Evolutionary conservation across 2,329 filamentous ascomycete genomes (phyloP), one percentile per base, ranked within the genome.

Genomic region (Calonectria leucothoes): DNA sequence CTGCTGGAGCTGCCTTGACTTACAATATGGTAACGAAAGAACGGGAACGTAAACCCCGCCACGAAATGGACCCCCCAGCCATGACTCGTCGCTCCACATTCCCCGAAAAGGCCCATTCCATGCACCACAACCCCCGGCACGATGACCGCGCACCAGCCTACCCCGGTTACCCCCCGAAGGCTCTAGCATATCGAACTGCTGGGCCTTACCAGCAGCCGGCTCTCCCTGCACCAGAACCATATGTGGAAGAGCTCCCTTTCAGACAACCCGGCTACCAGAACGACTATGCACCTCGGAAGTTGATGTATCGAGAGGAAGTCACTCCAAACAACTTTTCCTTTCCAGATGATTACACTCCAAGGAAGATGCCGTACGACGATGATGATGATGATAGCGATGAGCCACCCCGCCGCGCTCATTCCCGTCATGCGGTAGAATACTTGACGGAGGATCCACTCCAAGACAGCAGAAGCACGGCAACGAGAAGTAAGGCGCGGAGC

Each of bases 1-100:
- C 85, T 17, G 94, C 94, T 20, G 93, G 86, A 10, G 86, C 86
- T 29, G 87, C 86, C n/a, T 74, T 90, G 27, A 88, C 94, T 12
- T 98, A 97, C 84, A 92, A 91, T 27, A 92, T 95, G 86, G 88
- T 92, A 75, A 81, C 74, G 23, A 79, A 75, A 35, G 78, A 81
- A n/a, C 92, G 90, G 76, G 88, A 83, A 55, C 85, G 82, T 35
- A 81, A 83, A 70, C 82, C 84, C 8, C 84, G 81, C 29, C 86
- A 88, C 64, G 85, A 86, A 23, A 84, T 84, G 64, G 86, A 88
- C 14, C 78, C 79, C 25, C 85, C 86, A 2, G 42, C 64, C 15
- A 83, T 88, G 64, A 81, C 84, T 29, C 85, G 88, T 63, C 85
- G 87, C 27, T 83, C 86, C 15, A 89, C 88, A n/a, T 88, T 83